Evolutionary conservation across 2,329 filamentous ascomycete species (phyloP).

Genomic region (Didymella pomorum): DNA sequence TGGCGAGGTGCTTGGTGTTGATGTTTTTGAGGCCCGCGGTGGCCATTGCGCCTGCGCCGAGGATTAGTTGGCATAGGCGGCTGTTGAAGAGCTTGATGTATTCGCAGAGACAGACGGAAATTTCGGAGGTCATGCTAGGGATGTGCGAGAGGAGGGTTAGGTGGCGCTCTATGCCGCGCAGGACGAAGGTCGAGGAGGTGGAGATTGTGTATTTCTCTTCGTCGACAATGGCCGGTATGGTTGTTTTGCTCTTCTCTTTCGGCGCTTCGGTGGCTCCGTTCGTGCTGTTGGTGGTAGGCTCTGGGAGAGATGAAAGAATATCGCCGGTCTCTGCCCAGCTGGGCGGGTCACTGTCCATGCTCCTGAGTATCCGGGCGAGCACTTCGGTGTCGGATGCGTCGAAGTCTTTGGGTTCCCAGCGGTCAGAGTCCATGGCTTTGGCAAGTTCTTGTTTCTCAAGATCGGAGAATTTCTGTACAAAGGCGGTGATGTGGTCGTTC

Average conservation of each 20-base stretch:
- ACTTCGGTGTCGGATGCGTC: constrained; percentile 66
- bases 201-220: constrained; percentile 86
- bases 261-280: constrained; percentile 45
- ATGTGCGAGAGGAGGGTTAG: constrained; percentile 84
- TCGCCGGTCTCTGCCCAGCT: constrained; percentile 69
- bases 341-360: constrained; percentile 73
- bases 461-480: constrained; percentile 75
- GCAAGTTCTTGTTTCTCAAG: constrained; percentile 77
- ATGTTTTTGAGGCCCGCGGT: constrained; percentile 95
- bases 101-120: constrained; percentile 79
- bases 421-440: constrained; percentile 79
- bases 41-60: constrained; percentile 89
- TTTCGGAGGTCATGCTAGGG: constrained; percentile 86
- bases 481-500: constrained; percentile 82
- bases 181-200: constrained; percentile 79
- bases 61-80: constrained; percentile 92
- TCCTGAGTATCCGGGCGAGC: constrained; percentile 70
- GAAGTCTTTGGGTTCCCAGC: constrained; percentile 82
- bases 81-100: constrained; percentile 96
- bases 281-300: constrained; percentile 25
- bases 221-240: constrained; percentile 73
- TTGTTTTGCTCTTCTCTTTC: constrained; percentile 56
- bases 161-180: constrained; percentile 83
- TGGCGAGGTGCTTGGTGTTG: constrained; percentile 84
- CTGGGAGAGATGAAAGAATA: constrained; percentile 36